phyloP scores from a whole-genome alignment of 2,329 filamentous ascomycete species.

The Hypoxylon sp. region DNA sequence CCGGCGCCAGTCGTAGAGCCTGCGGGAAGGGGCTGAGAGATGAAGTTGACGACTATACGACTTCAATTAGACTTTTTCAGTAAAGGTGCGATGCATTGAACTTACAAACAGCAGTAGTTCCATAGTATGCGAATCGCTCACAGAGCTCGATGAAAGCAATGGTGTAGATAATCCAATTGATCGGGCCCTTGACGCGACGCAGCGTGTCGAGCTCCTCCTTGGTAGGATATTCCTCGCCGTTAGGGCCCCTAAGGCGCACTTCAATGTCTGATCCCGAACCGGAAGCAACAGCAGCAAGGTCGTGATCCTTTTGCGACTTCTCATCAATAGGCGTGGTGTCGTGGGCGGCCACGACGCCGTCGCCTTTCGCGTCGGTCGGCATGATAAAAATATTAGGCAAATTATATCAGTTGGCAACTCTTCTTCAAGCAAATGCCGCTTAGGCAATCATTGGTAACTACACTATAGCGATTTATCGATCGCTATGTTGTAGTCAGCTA shows the following conservation, averaged over 20 bases:
- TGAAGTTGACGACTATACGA: slow-evolving; percentile 70
- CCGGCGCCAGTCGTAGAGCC: slow-evolving; percentile 69
- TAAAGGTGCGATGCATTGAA: slow-evolving; percentile 32
- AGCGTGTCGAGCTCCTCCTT: slow-evolving; percentile 68
- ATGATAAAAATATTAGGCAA: slow-evolving; percentile 38
- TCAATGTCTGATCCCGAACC: slow-evolving; percentile 43
- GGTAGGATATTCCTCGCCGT: slow-evolving; percentile 63
- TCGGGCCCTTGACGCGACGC: slow-evolving; percentile 66
- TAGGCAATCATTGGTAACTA: slow-evolving; percentile 6
- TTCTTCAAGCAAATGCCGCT: slow-evolving; percentile 6
- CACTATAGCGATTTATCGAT: slow-evolving; percentile 9
- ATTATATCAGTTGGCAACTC: slow-evolving; percentile 14
- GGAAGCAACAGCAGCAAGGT: slow-evolving; percentile 32
- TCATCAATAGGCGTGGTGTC: slow-evolving; percentile 29
- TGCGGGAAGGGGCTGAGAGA: slow-evolving; percentile 69
- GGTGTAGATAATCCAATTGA: slow-evolving; percentile 70
- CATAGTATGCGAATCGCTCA: slow-evolving; percentile 76
- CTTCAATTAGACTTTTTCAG: slow-evolving; percentile 45
- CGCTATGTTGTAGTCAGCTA: slow-evolving; percentile 10
- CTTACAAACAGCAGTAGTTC: slow-evolving; percentile 72
- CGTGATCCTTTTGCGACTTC: slow-evolving; percentile 30
- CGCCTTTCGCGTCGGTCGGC: slow-evolving; percentile 41
- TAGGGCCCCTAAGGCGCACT: slow-evolving; percentile 48
- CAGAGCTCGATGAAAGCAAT: slow-evolving; percentile 75
- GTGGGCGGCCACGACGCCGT: slow-evolving; percentile 38